Evolutionary conservation across 2,329 filamentous ascomycete species (phyloP), one percentile per base, ranked within the genome.

Genomic region (Trichoderma lentiforme): DNA sequence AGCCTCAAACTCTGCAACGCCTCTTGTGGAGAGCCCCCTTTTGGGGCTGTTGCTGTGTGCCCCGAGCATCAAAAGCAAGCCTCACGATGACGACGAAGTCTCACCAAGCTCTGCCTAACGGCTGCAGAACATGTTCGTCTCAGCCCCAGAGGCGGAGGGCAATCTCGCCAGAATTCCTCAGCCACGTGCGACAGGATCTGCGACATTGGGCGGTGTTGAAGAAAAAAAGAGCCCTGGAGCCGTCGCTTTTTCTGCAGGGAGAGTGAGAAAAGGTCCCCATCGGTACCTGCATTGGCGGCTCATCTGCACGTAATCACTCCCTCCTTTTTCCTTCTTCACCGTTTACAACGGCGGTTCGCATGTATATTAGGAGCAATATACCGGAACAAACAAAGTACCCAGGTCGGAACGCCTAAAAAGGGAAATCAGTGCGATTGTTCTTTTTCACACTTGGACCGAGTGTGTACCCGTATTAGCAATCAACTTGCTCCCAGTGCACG

Each of bases 21-120:
- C 64, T 66, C 47, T 14, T 14, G 64, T 57, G 64, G 66, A 61
- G 66, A 69, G 66, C 57, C 66, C 53, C 67, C 21, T 70, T 70
- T 70, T 51, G 67, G 67, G 57, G 30, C n/a, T 53, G 12, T 58
- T 39, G 47, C 51, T 43, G 64, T 57, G 64, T 58, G 64, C 15
- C 43, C n/a, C 30, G 28, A 28, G n/a, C 62, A 30, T 3, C 39
- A 28, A 34, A 65, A 58, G 6, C 32, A 68, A 51, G 18, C 53
- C 26, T 61, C 56, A 18, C 5, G 32, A 67, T 67, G 51, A 67
- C 64, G 47, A 56, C 5, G 2, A 43, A 51, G 66, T 69, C 56
- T 61, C 36, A 60, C 56, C 15, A 67, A n/a, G 9, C 15, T 26
- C 34, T 2, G 26, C 24, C 28, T n/a, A 58, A 43, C 32, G 7